These are phyloP conservation scores for Tolypocladium endophyticum DNA, from an alignment of 2,329 filamentous ascomycete species.

Conservation along the genomic window DNA sequence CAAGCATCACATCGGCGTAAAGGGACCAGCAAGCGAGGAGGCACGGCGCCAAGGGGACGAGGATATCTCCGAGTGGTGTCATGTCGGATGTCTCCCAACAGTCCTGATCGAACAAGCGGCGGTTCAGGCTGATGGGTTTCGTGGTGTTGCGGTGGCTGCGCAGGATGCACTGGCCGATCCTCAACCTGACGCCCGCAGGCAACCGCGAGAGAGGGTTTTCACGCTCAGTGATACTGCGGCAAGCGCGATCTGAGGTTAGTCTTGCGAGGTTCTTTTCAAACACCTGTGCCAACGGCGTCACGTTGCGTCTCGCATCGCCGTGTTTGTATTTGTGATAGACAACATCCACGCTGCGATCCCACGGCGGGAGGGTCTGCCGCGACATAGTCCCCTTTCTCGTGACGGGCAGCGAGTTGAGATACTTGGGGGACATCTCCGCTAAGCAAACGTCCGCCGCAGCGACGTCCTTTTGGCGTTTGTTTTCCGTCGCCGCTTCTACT, in stretches of 20 bases:
- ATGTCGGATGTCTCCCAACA: conserved; percentile 26
- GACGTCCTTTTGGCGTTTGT: neutral
- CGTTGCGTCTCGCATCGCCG: neutral
- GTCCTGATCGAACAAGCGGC: conserved; percentile 12
- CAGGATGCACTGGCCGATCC: conserved; percentile 17
- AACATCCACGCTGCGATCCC: conserved; percentile 25
- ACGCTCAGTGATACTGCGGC: neutral
- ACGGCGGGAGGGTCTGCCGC: conserved; percentile 14
- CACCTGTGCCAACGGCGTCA: neutral
- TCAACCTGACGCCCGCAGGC: conserved; percentile 13
- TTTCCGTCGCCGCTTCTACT: neutral
- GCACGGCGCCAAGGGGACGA: conserved; percentile 14
- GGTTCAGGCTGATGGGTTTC: conserved; percentile 19
- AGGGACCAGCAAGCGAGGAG: conserved; percentile 22
- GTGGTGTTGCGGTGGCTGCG: neutral
- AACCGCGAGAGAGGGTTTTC: conserved; percentile 11
- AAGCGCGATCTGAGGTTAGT: conserved; percentile 11
- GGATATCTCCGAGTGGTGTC: conserved; percentile 13
- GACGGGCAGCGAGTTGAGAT: neutral
- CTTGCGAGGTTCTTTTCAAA: conserved; percentile 11
- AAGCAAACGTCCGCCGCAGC: neutral
- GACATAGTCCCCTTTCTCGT: neutral
- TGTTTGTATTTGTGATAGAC: conserved; percentile 18
- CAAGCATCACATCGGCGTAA: conserved; percentile 24
- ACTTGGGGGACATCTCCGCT: too few relatives aligned